Evolutionary conservation across 2,329 filamentous ascomycete genomes (phyloP).

Genomic region (Aspergillus texensis): DNA sequence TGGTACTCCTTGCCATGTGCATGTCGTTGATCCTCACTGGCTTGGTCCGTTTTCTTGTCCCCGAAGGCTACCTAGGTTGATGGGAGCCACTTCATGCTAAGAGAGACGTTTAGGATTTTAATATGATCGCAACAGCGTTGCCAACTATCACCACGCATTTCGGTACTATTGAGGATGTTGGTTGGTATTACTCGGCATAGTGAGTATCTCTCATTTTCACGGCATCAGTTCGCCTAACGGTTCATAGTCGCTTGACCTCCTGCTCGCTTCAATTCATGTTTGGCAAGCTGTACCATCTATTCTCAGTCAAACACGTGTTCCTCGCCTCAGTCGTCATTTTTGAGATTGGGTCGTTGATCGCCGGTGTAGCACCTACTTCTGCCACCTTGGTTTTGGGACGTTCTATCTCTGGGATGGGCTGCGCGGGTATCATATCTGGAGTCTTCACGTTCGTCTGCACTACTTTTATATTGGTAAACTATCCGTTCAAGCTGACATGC

Average conservation of each 20-base stretch:
- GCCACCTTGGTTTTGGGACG: constrained; percentile 7
- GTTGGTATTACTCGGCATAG: constrained; percentile 13
- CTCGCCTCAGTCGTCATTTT: constrained; percentile 5
- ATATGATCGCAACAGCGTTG: constrained; percentile 10
- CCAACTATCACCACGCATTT: constrained; percentile 9
- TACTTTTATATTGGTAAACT: too few relatives aligned
- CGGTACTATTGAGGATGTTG: constrained; percentile 2
- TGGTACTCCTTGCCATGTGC: not conserved
- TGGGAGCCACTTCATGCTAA: not conserved
- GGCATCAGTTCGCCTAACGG: not conserved
- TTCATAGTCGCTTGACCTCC: constrained; percentile 1
- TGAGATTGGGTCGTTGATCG: constrained; percentile 9
- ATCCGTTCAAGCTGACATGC: not conserved
- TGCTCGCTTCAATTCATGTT: constrained; percentile 12
- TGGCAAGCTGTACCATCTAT: constrained; percentile 9
- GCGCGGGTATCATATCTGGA: constrained; percentile 8
- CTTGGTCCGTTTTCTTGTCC: not conserved
- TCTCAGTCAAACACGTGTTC: constrained; percentile 7
- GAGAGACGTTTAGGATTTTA: constrained; percentile 3
- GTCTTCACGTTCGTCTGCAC: constrained; percentile 1
- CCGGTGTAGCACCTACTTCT: constrained; percentile 1
- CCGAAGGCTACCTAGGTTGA: not conserved
- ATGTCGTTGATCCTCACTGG: not conserved
- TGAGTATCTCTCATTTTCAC: not conserved
- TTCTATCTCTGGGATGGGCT: constrained; percentile 8